Base-by-base conservation (phyloP, 1,284 basidiomycete genomes). In the Ganoderma lingzhi region DNA sequence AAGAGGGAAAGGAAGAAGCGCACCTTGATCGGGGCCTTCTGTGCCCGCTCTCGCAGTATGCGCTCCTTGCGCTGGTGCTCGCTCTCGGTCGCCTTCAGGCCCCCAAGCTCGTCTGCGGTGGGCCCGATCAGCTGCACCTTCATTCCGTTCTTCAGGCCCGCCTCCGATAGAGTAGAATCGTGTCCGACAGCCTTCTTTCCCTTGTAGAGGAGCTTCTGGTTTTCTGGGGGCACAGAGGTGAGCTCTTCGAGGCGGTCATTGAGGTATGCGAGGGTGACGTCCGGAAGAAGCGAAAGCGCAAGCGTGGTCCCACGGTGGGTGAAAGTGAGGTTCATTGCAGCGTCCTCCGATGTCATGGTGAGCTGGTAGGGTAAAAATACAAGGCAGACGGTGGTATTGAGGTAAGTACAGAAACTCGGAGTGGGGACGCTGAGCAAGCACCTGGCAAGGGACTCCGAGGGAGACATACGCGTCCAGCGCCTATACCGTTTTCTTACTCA, bases 161-260 rank as follows among this genome's bases (percentile, higher is more conserved):
- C 85, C 60, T 87, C 81, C 0, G 74, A 63, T 3, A 93, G 72
- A 0, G 87, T 86, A 10, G 78, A 80, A 37, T 81, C 78, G 5
- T 77, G 74, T 0, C 74, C 62, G 0, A 79, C 77, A 0, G 79
- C 65, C 58, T 87, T 90, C 83, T 89, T 92, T 41, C 92, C 91
- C 78, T 89, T 92, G 81, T 86, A 91, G 3, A 93, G 78, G 48
- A 93, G 82, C 76, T 93, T 94, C 82, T 94, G 92, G 61, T 89
- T 80, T 5, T 82, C 77, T 6, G 87, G 83, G 0, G 91, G 90
- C 9, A 93, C 88, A 28, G 83, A 82, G 0, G 91, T 93, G 44
- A 91, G 83, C 70, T 88, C 85, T 76, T 90, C 86, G 6, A 93
- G 76, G 44, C 77, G 83, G 0, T 80, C 73, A 69, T 89, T 84